A percentile compares a stretch with the other conserved stretches of the same genome.
These are phyloP conservation scores for Yarrowia divulgata DNA, from an alignment of 805 yeast species.

Conservation along the genomic window DNA sequence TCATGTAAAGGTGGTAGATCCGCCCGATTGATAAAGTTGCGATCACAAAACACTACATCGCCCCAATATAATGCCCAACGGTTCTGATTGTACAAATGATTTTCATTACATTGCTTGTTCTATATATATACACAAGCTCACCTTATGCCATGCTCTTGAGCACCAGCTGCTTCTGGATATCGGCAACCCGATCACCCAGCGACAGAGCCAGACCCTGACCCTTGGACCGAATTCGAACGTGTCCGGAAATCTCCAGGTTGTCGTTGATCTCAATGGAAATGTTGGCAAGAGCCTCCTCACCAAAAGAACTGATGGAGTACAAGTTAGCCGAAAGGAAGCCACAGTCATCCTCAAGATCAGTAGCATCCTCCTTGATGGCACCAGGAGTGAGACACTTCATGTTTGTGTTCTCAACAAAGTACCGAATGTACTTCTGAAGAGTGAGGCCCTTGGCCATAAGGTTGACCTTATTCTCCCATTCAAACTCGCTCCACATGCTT, in stretches of 20 bases:
- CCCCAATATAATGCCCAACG: too few relatives aligned
- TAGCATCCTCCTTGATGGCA: slow-evolving; percentile 71
- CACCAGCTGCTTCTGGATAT: slow-evolving; percentile 59
- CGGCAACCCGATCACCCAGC: slow-evolving; percentile 90
- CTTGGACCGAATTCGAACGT: slow-evolving; percentile 94
- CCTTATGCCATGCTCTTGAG: slow-evolving; percentile 30
- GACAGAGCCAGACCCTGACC: slow-evolving; percentile 97
- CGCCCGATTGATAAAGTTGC: too few relatives aligned
- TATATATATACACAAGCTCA: slow-evolving; percentile 18
- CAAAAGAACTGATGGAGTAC: slow-evolving; percentile 90
- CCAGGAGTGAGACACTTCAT: slow-evolving; percentile 94
- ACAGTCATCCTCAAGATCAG: slow-evolving; percentile 58
- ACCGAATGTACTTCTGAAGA: slow-evolving; percentile 78
- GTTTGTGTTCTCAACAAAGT: slow-evolving; percentile 80
- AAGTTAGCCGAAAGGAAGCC: slow-evolving; percentile 92
- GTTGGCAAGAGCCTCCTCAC: slow-evolving; percentile 97
- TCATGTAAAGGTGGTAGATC: slow-evolving; percentile 5
- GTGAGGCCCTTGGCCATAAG: slow-evolving; percentile 58
- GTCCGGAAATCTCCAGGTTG: slow-evolving; percentile 83
- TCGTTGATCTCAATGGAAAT: slow-evolving; percentile 85
- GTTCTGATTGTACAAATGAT: neutral
- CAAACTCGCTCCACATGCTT: slow-evolving; percentile 98
- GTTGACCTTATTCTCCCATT: slow-evolving; percentile 98
- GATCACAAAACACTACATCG: too few relatives aligned
- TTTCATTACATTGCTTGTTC: slow-evolving; percentile 32